Evolutionary conservation across 106 monocot genomes (phyloP), one percentile per base, ranked within the genome.

Genomic region (Acanthochlamys bracteata): DNA sequence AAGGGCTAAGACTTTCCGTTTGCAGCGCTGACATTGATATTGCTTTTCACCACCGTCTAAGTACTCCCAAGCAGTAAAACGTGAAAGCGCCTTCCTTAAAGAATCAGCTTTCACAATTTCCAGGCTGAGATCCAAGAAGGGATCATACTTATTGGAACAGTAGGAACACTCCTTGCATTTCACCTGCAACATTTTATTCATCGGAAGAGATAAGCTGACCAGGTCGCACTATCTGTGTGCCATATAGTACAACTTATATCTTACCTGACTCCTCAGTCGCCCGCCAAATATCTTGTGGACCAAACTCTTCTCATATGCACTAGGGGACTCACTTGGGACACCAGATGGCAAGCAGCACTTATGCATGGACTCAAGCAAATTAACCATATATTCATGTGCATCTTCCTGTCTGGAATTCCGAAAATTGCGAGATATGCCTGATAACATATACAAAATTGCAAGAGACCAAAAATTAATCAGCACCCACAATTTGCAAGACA

Each of bases 201-300:
- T 68, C 10, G 14, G 55, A 17, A 22, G 3, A 15, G 8, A 49
- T 9, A 12, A 49, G 49, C 2, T 14, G 49, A 49, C 10, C 2
- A 49, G 17, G 49, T 14, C 55, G 20, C 4, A 55, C 51, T 33
- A 55, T 3, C 10, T 22, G 1, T 55, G n/a, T 51, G 17, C 2
- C 51, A 51, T 51, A 51, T 51, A 15, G 13, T 51, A 19, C 51
- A 51, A 51, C 55, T 20, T 13, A 20, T 20, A 55, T 55, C 20
- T 7, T 74, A 99, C 98, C 92, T 99, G 92, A 65, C 98, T 99
- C 72, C 89, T 85, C 14, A 99, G 81, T 45, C 75, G 85, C 9
- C 98, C 98, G 55, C 98, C 98, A 83, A 99, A 99, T 59, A 99
- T 99, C 71, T 79, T 99, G 73, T 99, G 85, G 55, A 99, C 88